Percentiles rank a stretch among this genome's conserved stretches.
These are phyloP conservation scores for Pythium monospermum DNA, from an alignment of 352 stramenopile species.

Conservation along the genomic window DNA sequence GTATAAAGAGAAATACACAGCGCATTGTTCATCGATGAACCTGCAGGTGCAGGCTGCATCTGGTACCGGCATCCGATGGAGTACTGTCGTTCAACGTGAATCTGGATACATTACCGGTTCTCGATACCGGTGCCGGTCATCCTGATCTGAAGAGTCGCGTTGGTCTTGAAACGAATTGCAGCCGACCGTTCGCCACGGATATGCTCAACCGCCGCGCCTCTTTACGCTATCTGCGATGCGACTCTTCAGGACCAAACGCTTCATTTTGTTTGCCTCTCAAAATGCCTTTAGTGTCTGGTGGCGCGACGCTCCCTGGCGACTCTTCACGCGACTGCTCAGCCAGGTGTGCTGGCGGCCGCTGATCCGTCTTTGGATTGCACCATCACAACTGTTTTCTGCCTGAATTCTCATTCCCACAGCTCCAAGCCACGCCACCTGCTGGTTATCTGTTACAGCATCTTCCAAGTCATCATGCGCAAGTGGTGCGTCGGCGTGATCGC, in stretches of 20 bases:
- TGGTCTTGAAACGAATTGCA: too few relatives aligned
- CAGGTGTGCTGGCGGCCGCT: too few relatives aligned
- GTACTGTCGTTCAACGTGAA: too few relatives aligned
- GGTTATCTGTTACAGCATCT: not conserved
- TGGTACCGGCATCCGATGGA: too few relatives aligned
- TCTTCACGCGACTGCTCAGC: not conserved
- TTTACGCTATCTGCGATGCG: not conserved
- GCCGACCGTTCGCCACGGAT: too few relatives aligned
- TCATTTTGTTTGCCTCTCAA: too few relatives aligned
- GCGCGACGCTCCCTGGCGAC: not conserved
- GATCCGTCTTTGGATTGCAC: not conserved
- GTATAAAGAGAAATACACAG: not conserved
- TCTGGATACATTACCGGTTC: too few relatives aligned
- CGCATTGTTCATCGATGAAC: not conserved
- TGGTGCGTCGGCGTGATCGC: slow-evolving; percentile 30
- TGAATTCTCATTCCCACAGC: not conserved
- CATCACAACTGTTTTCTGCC: slow-evolving; percentile 17
- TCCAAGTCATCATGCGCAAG: slow-evolving; percentile 24
- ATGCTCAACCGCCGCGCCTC: not conserved
- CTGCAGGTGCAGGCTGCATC: not conserved
- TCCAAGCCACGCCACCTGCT: not conserved
- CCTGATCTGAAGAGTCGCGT: too few relatives aligned
- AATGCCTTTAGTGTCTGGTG: not conserved
- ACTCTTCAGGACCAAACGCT: not conserved
- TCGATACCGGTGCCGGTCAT: too few relatives aligned